phyloP scores from a whole-genome alignment of 306 rosid genomes.

The Quercus aquifolioides region DNA sequence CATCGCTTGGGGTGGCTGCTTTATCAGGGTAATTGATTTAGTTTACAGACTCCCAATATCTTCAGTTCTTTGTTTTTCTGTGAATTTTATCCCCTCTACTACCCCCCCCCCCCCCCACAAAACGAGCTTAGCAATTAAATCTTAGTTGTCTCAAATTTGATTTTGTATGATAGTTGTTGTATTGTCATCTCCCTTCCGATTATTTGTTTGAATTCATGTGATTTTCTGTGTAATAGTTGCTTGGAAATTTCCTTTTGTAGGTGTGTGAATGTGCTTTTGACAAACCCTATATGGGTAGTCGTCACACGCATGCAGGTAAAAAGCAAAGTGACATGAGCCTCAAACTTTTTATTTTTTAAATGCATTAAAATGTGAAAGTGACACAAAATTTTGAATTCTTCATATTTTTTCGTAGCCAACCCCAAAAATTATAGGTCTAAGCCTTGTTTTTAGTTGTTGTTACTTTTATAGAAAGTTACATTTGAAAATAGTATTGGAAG shows the following conservation, averaged over 20 bases:
- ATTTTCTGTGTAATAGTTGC: constrained; percentile 11
- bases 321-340: constrained; percentile 4
- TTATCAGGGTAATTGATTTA: constrained; percentile 63
- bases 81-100: not conserved
- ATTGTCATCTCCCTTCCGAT: not conserved
- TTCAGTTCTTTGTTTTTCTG: not conserved
- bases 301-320: constrained; percentile 97
- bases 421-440: no score
- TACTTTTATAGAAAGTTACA: not conserved
- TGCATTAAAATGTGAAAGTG: constrained; percentile 2
- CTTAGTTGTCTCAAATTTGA: not conserved
- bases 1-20: constrained; percentile 94
- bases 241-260: constrained; percentile 40
- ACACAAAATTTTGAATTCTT: not conserved
- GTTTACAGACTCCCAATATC: not conserved
- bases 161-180: not conserved
- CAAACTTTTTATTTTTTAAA: constrained; percentile 6
- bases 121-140: not conserved
- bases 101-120: no score
- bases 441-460: not conserved
- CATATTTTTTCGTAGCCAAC: not conserved
- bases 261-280: constrained; percentile 91
- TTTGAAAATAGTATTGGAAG: not conserved
- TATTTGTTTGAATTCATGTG: not conserved
- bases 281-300: constrained; percentile 92